A percentile compares a stretch with the other conserved stretches of the same genome.
phyloP scores from a whole-genome alignment of 2,329 filamentous ascomycete genomes.

The Arachnopeziza araneosa region DNA sequence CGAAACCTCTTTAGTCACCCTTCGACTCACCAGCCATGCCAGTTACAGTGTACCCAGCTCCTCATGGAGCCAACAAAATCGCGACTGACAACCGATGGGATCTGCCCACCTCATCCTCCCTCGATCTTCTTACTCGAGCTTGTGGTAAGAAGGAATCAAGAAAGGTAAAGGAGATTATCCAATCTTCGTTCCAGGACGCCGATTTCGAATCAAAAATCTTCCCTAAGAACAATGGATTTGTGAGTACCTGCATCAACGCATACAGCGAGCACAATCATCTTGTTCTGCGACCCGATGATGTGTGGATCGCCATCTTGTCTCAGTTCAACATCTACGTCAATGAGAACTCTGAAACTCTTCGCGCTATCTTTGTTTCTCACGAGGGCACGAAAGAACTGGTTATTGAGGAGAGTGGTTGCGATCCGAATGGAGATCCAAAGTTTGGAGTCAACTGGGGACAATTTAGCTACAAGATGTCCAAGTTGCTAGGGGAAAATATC shows the following conservation, averaged over 20 bases:
- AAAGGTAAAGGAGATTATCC: constrained; percentile 12
- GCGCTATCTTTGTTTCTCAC: constrained; percentile 38
- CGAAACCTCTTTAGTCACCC: no score
- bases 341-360: constrained; percentile 39
- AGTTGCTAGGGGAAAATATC: constrained; percentile 37
- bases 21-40: background rate
- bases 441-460: constrained; percentile 7
- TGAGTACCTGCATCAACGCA: constrained; percentile 1
- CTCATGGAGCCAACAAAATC: constrained; percentile 4
- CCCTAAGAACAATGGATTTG: constrained; percentile 15
- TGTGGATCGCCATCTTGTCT: constrained; percentile 46
- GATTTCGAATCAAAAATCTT: constrained; percentile 9
- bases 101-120: background rate
- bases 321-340: constrained; percentile 45
- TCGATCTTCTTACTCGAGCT: background rate
- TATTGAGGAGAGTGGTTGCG: constrained; percentile 11
- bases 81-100: no score
- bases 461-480: constrained; percentile 29
- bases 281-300: constrained; percentile 44
- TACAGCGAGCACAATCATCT: constrained; percentile 39
- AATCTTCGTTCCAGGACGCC: constrained; percentile 20
- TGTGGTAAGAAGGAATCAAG: background rate
- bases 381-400: constrained; percentile 33
- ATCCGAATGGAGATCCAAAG: constrained; percentile 5
- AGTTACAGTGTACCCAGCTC: constrained; percentile 7